Base-by-base conservation (phyloP, 306 rosid species). In the Quercus cerris region DNA sequence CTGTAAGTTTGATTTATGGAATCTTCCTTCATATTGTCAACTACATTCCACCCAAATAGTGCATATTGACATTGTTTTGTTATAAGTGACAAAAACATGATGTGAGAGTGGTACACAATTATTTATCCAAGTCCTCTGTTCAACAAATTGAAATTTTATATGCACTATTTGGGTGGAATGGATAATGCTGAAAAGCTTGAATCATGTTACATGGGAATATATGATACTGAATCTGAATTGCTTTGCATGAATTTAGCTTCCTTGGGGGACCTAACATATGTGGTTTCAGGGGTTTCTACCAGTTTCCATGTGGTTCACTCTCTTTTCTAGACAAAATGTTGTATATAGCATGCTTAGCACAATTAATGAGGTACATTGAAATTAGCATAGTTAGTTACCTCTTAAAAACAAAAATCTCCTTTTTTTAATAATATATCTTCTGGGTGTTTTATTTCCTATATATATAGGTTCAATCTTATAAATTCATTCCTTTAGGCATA, bases 401-500 rank as follows among this genome's bases (percentile, higher is more conserved):
- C 41, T 35, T 35, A 35, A 33, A 33, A 35, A 31, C 4, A 4
- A 4, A 4, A 31, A 31, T 12, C 56, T 57, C 61, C 27, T 55
- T 71, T 25, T 6, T 38, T 54, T 30, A 73, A 35, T 33, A 80
- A 17, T 33, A 5, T 33, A 33, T 33, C 38, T 33, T 33, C 1
- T 25, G 68, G 15, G 31, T 30, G 19, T 55, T 44, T 62, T 61
- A 17, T 78, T 51, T 59, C 49, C 70, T 35, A 28, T 68, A 75
- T 33, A 33, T 77, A 64, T 83, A 94, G 98, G 97, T 92, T 83
- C 97, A 94, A 77, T 94, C 98, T 73, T 92, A 87, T 86, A 92
- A 94, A 84, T 91, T 94, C 81, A 81, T 94, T 74, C 97, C 97
- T 73, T 74, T 94, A 71, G 23, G 94, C 86, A 19, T 94, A 94